These are phyloP conservation scores for Polytolypa hystricis DNA, from an alignment of 2,329 filamentous ascomycete genomes.

Conservation along the genomic window DNA sequence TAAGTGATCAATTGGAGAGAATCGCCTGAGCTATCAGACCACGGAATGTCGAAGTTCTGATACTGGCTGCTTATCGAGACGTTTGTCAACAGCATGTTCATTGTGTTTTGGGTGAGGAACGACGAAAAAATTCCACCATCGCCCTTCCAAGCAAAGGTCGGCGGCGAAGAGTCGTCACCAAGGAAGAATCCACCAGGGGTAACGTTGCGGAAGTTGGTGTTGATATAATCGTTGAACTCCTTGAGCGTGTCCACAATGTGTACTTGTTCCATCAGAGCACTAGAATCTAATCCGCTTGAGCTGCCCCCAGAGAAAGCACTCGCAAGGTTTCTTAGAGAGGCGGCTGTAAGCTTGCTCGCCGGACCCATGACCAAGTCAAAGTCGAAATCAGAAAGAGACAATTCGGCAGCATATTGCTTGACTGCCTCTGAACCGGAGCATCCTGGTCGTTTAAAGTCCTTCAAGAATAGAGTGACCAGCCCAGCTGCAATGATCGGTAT, in stretches of 20 bases:
- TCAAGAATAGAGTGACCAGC: slow-evolving; percentile 65
- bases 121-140: slow-evolving; percentile 42
- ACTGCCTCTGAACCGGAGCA: slow-evolving; percentile 43
- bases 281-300: slow-evolving; percentile 7
- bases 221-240: slow-evolving; percentile 58
- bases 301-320: slow-evolving; percentile 12
- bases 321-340: slow-evolving; percentile 17
- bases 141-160: slow-evolving; percentile 60
- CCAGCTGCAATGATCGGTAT: slow-evolving; percentile 72
- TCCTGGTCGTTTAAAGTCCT: slow-evolving; percentile 39
- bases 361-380: slow-evolving; percentile 30
- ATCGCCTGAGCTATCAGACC: slow-evolving; percentile 56
- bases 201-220: slow-evolving; percentile 51
- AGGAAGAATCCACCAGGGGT: slow-evolving; percentile 71
- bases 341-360: slow-evolving; percentile 17
- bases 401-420: slow-evolving; percentile 8
- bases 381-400: slow-evolving; percentile 19
- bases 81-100: slow-evolving; percentile 55
- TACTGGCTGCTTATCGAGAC: slow-evolving; percentile 61
- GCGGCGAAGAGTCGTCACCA: slow-evolving; percentile 45
- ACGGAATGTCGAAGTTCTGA: slow-evolving; percentile 64
- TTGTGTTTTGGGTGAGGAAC: slow-evolving; percentile 47
- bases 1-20: slow-evolving; percentile 72
- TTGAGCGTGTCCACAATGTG: slow-evolving; percentile 50
- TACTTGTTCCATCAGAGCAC: background rate